Evolutionary conservation across 1,284 basidiomycete genomes (phyloP), one percentile per base, ranked within the genome.

Genomic region (Naganishia liquefaciens): DNA sequence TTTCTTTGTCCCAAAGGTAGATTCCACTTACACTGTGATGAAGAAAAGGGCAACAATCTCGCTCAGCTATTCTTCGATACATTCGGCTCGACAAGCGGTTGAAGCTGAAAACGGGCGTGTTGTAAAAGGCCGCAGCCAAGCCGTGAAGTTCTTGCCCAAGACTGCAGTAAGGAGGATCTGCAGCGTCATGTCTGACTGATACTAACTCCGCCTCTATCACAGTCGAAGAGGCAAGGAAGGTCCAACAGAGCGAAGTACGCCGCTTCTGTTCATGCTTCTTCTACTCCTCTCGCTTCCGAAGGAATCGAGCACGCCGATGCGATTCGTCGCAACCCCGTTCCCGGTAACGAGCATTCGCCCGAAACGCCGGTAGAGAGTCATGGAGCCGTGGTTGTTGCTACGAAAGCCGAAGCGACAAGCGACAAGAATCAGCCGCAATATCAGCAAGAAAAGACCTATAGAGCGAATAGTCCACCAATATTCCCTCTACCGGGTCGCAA

Each of bases 1-100:
- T 39, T 27, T 33, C 15, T 11, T n/a, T 5, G 43, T 42, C 30
- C 30, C n/a, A n/a, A n/a, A 64, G 47, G 50, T 64, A 2, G 21
- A 37, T 30, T 17, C 15, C 3, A 25, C 57, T 13, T 40, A 55
- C 19, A 50, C 9, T 15, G 5, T 43, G 15, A 9, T 21, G n/a
- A 50, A 33, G 17, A 21, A 42, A 11, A 30, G 28, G 25, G 27
- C 39, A 1, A 52, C 39, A 17, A 39, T 58, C 23, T 42, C 49
- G 1, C 39, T 57, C 27, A 60, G 57, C 17, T 60, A 50, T 28
- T 58, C 40, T 5, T 64, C 63, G 27, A 27, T 64, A 11, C 54
- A 49, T 7, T 43, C 37, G 7, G 63, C 63, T 3, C 54, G 63
- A 5, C 47, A 57, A 50, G 63, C 63, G 2, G 54, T 47, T 15